Evolutionary conservation across 1,139 yeast species (phyloP), one percentile per base, ranked within the genome.

Genomic region (Candida sojae): DNA sequence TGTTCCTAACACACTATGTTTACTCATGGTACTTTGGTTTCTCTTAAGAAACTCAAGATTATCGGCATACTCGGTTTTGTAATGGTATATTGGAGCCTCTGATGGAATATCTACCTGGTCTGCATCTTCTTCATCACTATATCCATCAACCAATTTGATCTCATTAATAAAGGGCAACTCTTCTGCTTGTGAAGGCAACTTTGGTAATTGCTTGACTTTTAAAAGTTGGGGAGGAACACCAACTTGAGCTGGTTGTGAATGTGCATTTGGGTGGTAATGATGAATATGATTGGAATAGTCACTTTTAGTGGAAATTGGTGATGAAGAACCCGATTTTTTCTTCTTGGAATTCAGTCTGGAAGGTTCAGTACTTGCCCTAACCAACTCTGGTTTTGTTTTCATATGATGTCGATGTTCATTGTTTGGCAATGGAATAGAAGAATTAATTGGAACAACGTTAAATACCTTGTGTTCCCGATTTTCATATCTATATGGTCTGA

Each of bases 141-240:
- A 55, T 10, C 52, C 46, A 45, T 57, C 54, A 25, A 57, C 52
- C 43, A 72, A 60, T 51, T 62, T 66, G 30, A 73, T 69, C 53
- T 71, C 74, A 54, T 72, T 70, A 30, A 70, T 68, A 41, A 73
- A 67, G 6, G 78, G 78, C 46, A 73, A 61, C 34, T 72, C 78
- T 31, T 68, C 71, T 21, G 48, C 44, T 28, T 50, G 51, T 3
- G 59, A 57, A 17, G 61, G 58, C 12, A 57, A 52, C n/a, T 35
- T 36, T 3, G 57, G 57, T 28, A 54, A 44, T 17, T 48, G 43
- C 35, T 50, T 50, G 12, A n/a, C 6, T 40, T 42, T 38, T 11
- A 31, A 41, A 23, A 37, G n/a, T 10, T 39, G 38, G 34, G 43
- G 43, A 25, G 43, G 40, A 12, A 17, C 29, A 25, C 32, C 46